Conservation (phyloP, 768 basidiomycete species). For the Lepiota brunneoincarnata region DNA sequence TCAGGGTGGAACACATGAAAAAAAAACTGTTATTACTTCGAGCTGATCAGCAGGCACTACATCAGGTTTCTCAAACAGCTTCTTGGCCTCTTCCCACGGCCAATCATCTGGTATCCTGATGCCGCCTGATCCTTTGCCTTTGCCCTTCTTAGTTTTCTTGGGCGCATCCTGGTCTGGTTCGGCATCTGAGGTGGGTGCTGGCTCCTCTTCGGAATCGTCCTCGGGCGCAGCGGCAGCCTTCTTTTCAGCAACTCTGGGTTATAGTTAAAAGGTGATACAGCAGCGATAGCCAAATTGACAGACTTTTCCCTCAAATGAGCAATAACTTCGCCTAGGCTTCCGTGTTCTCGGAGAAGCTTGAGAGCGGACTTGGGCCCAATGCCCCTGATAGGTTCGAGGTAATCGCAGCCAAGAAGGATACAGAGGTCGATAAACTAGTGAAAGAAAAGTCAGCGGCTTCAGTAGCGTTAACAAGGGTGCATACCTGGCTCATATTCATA, state of each 20-base stretch:
- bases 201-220: constrained; percentile 22
- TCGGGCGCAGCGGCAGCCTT: constrained; percentile 33
- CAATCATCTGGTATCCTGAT: constrained; percentile 88
- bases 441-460: neutral
- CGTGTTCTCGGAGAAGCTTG: constrained; percentile 86
- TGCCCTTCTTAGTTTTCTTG: constrained; percentile 42
- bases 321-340: constrained; percentile 67
- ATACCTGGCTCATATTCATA: constrained; percentile 89
- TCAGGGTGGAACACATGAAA: neutral
- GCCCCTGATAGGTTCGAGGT: constrained; percentile 98
- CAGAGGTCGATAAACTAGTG: constrained; percentile 92
- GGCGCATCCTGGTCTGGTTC: constrained; percentile 23
- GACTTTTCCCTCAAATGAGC: constrained; percentile 79
- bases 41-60: constrained; percentile 83
- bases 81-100: constrained; percentile 96
- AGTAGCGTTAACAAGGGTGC: neutral
- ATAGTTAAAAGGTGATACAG: neutral
- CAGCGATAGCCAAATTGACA: constrained; percentile 14
- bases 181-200: constrained; percentile 12
- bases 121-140: constrained; percentile 73
- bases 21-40: constrained; percentile 64
- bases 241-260: constrained; percentile 40
- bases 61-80: constrained; percentile 86
- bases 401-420: constrained; percentile 95
- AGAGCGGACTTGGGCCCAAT: constrained; percentile 94